Conservation (phyloP, 192 early-diverging fungal genomes). For the Coemansia sp. region DNA sequence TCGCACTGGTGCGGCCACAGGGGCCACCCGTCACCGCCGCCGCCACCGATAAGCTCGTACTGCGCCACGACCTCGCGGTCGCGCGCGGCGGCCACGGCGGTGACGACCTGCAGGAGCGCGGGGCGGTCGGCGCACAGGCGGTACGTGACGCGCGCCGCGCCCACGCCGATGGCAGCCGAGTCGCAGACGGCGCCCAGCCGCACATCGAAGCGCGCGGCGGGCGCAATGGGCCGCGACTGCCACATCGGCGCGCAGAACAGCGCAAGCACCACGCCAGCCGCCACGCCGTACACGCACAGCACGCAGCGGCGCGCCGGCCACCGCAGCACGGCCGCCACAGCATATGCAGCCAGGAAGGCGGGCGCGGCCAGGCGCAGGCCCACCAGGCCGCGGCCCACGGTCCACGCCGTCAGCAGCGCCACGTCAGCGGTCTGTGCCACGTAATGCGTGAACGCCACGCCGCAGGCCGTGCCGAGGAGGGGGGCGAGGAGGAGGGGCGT, state of each 20-base stretch:
- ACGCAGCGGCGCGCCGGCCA: constrained; percentile 10
- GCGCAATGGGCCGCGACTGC: constrained; percentile 33
- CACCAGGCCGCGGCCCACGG: constrained; percentile 14
- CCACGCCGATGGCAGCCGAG: constrained; percentile 13
- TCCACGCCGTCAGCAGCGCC: constrained; percentile 26
- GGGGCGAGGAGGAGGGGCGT: too few species aligned
- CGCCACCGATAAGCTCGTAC: not conserved
- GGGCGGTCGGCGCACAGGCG: constrained; percentile 29
- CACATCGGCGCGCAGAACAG: constrained; percentile 21
- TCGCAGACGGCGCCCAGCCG: constrained; percentile 29
- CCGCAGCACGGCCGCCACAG: constrained; percentile 11
- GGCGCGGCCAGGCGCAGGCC: constrained; percentile 14
- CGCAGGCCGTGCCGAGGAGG: constrained; percentile 1
- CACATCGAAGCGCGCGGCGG: not conserved
- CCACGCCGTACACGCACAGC: constrained; percentile 5
- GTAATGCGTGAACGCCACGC: constrained; percentile 17
- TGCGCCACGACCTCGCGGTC: constrained; percentile 48
- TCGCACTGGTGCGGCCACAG: constrained; percentile 4
- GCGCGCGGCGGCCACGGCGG: not conserved
- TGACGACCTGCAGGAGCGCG: constrained; percentile 15
- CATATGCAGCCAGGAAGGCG: constrained; percentile 10
- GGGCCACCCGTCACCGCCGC: not conserved
- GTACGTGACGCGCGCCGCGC: constrained; percentile 11
- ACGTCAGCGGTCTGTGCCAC: constrained; percentile 22
- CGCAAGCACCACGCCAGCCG: constrained; percentile 8